Evolutionary conservation across 805 yeast genomes (phyloP).

Genomic region (Myxozyma kluyveri): DNA sequence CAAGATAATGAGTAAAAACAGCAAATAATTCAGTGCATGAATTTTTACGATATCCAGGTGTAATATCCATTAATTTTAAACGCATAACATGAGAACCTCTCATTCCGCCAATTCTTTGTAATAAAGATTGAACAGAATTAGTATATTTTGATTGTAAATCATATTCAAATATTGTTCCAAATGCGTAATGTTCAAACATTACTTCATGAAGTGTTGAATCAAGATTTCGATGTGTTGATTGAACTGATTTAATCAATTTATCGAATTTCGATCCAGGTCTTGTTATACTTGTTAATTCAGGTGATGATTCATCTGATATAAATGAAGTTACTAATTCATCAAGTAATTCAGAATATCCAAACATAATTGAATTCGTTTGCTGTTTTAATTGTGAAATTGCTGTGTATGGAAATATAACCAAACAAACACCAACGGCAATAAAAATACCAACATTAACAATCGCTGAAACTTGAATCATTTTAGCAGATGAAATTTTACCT

Average conservation of each 20-base stretch:
- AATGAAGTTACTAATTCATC: not conserved
- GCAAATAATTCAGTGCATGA: constrained; percentile 52
- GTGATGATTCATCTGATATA: not conserved
- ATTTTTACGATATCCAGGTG: constrained; percentile 9
- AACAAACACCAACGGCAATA: constrained; percentile 59
- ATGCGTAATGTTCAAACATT: constrained; percentile 53
- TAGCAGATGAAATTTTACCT: constrained; percentile 54
- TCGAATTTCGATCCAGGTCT: not conserved
- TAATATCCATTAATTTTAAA: constrained; percentile 5
- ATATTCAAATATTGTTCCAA: constrained; percentile 58
- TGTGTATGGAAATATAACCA: constrained; percentile 59
- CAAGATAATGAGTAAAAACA: constrained; percentile 61
- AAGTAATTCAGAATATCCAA: not conserved
- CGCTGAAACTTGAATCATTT: constrained; percentile 52
- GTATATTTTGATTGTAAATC: constrained; percentile 46
- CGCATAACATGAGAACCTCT: constrained; percentile 61
- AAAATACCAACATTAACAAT: constrained; percentile 62
- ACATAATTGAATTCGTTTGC: constrained; percentile 37
- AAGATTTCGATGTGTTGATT: constrained; percentile 32
- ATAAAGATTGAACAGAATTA: constrained; percentile 49
- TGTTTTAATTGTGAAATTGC: constrained; percentile 52
- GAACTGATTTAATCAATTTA: constrained; percentile 1
- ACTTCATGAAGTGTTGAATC: constrained; percentile 54
- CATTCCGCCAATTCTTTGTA: constrained; percentile 62
- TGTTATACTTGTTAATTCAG: not conserved